These are phyloP conservation scores for Heterobasidion occidentale DNA, from an alignment of 1,284 basidiomycete species.

Conservation along the genomic window DNA sequence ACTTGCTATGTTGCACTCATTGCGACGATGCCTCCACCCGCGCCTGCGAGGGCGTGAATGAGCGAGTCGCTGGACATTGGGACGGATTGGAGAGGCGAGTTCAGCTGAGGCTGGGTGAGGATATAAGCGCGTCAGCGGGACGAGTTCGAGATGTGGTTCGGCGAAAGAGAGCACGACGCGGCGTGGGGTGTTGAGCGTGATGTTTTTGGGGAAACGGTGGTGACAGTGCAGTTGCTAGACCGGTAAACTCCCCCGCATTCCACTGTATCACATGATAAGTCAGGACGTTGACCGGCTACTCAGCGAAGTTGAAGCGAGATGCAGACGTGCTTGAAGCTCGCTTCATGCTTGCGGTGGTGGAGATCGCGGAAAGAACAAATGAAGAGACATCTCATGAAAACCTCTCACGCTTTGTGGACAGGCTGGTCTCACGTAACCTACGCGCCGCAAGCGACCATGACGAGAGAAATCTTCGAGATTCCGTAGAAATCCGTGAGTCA, in stretches of 20 bases:
- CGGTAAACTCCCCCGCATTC: neutral
- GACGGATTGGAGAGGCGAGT: neutral
- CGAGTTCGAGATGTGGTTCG: neutral
- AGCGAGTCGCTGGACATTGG: slow-evolving; percentile 68
- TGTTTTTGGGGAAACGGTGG: neutral
- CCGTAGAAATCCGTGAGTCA: too few species aligned
- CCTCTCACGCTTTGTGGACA: too few species aligned
- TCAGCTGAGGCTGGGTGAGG: too few species aligned
- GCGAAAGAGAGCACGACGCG: neutral
- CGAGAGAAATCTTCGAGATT: too few species aligned
- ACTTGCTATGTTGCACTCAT: slow-evolving; percentile 83
- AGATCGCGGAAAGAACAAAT: neutral
- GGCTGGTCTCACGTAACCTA: too few species aligned
- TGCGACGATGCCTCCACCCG: slow-evolving; percentile 84
- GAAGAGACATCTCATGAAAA: neutral
- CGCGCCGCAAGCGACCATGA: too few species aligned
- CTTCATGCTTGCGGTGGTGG: neutral
- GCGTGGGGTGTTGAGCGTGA: neutral
- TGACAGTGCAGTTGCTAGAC: neutral
- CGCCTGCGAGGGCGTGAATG: slow-evolving; percentile 87
- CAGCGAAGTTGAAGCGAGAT: neutral
- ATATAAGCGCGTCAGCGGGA: neutral
- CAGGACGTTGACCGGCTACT: neutral
- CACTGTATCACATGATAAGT: neutral
- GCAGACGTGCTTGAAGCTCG: neutral